phyloP scores from a whole-genome alignment of 345 rosid genomes.

The Clausena lansium region DNA sequence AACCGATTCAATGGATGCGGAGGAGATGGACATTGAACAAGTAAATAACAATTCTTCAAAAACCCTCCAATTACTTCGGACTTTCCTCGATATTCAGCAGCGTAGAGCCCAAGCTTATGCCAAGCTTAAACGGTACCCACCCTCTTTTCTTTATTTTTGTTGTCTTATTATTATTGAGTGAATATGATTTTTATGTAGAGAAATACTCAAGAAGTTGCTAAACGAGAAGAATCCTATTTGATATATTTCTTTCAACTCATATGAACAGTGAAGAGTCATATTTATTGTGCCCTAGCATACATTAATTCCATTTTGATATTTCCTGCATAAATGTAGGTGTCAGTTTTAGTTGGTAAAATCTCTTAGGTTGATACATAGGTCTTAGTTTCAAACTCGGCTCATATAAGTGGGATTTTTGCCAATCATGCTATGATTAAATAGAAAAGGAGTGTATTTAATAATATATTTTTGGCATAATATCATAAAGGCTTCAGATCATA shows the following conservation, averaged over 20 bases:
- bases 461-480: not conserved
- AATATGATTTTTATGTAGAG: too few species aligned
- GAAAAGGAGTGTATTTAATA: too few species aligned
- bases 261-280: not conserved
- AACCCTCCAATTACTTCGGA: slow-evolving; percentile 55
- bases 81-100: slow-evolving; percentile 66
- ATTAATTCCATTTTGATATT: not conserved
- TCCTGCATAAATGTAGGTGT: too few species aligned
- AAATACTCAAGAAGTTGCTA: too few species aligned
- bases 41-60: slow-evolving; percentile 18
- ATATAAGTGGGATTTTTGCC: too few species aligned
- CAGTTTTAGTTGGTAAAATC: too few species aligned
- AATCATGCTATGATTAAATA: too few species aligned
- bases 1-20: slow-evolving; percentile 40
- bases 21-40: slow-evolving; percentile 6
- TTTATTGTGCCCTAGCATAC: not conserved
- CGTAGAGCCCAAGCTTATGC: slow-evolving; percentile 90
- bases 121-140: slow-evolving; percentile 58
- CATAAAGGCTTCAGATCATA: not conserved
- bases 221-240: not conserved
- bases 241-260: not conserved
- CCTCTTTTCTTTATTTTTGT: not conserved
- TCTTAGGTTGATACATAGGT: too few species aligned
- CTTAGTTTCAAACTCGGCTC: too few species aligned
- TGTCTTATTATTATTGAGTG: not conserved